Base-by-base conservation (phyloP, 352 stramenopile genomes). In the Globisporangium takayamanum region DNA sequence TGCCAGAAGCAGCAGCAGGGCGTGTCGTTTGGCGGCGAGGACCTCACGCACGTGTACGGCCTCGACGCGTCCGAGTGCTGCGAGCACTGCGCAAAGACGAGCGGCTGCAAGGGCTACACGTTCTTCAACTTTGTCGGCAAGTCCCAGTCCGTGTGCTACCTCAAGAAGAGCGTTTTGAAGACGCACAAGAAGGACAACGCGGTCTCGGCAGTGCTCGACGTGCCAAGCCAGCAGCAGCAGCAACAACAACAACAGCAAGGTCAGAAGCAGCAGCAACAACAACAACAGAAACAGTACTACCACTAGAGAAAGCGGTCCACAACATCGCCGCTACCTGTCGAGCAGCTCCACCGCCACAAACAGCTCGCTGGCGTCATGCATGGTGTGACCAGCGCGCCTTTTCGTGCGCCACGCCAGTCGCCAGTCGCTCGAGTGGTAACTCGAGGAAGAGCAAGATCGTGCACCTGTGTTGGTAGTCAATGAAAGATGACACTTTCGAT, bases 81-180 rank as follows among this genome's bases (percentile, higher is more conserved):
- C 14, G 59, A 55, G 25, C 37, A 30, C 6, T 64, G 59, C 30
- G 28, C 41, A 26, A 55, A 48, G 55, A 64, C 59, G 1, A 10
- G 10, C n/a, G 59, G 59, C 5, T 66, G 60, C 55, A 62, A 52
- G 46, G 60, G 48, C 0, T 66, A 66, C 57, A 66, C 60, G 7
- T 64, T 63, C 50, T 41, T 52, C n/a, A 33, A 46, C 18, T 20
- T 44, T 20, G 58, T 46, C 7, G 20, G 33, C 16, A 33, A 55
- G 11, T 48, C 25, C 1, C 46, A 46, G 20, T 57, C 60, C 22
- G 60, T 52, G 45, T 66, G 60, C 28, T 25, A 66, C 50, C 25
- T 66, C 36, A 66, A 66, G 57, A 39, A 52, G 28, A 52, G 33
- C 33, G 50, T 53, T 12, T 22, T 11, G 25, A 59, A 53, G 30